phyloP scores from a whole-genome alignment of 371 early-diverging fungal genomes.

The Umbelopsis sp. region DNA sequence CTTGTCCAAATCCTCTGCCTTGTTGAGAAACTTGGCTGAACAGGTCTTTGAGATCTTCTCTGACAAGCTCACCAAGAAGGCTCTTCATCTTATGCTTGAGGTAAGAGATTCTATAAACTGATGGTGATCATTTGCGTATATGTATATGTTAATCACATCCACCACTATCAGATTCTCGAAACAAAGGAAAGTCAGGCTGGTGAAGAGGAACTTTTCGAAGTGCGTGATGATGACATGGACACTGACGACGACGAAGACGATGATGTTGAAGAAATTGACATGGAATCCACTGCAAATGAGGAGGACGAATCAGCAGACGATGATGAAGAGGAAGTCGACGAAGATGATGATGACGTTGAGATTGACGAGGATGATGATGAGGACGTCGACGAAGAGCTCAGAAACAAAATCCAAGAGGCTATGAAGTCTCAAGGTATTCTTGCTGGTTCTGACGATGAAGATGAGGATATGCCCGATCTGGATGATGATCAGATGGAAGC shows the following conservation, averaged over 20 bases:
- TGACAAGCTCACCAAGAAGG: conserved; percentile 71
- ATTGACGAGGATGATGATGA: conserved; percentile 38
- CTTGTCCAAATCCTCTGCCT: conserved; percentile 81
- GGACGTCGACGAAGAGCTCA: conserved; percentile 70
- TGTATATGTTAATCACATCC: no score
- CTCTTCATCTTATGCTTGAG: conserved; percentile 76
- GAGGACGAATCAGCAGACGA: conserved; percentile 26
- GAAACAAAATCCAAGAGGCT: conserved; percentile 68
- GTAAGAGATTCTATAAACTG: conserved; percentile 37
- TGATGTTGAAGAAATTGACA: conserved; percentile 44
- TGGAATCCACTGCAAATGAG: conserved; percentile 29
- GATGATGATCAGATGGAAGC: conserved; percentile 92
- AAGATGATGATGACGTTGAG: conserved; percentile 25
- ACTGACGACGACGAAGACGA: conserved; percentile 64
- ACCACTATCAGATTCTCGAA: conserved; percentile 44
- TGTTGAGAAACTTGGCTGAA: conserved; percentile 76
- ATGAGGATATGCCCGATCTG: conserved; percentile 68
- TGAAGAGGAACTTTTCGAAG: conserved; percentile 55
- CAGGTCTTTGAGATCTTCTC: conserved; percentile 86
- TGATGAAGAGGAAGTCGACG: conserved; percentile 24
- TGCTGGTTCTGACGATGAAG: conserved; percentile 54
- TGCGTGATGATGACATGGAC: conserved; percentile 52
- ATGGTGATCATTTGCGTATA: no score
- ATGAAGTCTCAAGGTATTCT: conserved; percentile 58
- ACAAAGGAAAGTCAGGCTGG: conserved; percentile 56